Base-by-base conservation (phyloP, 257 asterid genomes). In the Fraxinus anomala region DNA sequence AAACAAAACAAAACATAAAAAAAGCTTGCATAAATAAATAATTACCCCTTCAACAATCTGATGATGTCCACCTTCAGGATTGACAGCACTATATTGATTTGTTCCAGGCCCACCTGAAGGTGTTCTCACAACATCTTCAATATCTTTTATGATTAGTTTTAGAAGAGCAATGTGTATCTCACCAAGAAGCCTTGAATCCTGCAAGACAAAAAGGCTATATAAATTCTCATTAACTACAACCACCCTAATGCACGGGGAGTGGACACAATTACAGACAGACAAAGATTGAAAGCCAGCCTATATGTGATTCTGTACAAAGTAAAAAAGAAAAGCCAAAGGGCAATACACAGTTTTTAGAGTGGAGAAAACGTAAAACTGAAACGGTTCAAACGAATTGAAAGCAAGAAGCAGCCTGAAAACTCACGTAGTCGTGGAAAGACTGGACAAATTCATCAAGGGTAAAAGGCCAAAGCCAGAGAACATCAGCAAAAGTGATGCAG, bases 71-170 rank as follows among this genome's bases (percentile, higher is more conserved):
- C 99, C 98, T 87, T 96, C 98, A 80, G 91, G 96, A 84, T 91
- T 93, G 85, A 90, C 81, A 87, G 93, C 98, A 88, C 87, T 96
- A 79, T 93, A 93, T 73, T 96, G 98, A 82, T 96, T 96, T 77
- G 98, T 96, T 80, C 99, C 97, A 42, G 98, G 97, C 81, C 99
- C 98, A 85, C 98, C 96, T 7, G 97, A 87, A 40, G 99, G 99
- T 30, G 96, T 89, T 82, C 98, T 85, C 79, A 87, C 97, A 85
- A 93, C 96, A 86, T 91, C 99, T 87, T 93, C 99, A 75, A 96
- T 89, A 88, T 96, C 98, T 89, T 96, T 93, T 79, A 96, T 82
- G 76, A 96, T 89, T 77, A 93, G 89, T 80, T 87, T 93, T 59
- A 96, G 80, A 76, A 96, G 87, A 63, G 97, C 87, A 37, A 88